Evolutionary conservation across 352 stramenopile species (phyloP).

Genomic region (Phytophthora brassicae): DNA sequence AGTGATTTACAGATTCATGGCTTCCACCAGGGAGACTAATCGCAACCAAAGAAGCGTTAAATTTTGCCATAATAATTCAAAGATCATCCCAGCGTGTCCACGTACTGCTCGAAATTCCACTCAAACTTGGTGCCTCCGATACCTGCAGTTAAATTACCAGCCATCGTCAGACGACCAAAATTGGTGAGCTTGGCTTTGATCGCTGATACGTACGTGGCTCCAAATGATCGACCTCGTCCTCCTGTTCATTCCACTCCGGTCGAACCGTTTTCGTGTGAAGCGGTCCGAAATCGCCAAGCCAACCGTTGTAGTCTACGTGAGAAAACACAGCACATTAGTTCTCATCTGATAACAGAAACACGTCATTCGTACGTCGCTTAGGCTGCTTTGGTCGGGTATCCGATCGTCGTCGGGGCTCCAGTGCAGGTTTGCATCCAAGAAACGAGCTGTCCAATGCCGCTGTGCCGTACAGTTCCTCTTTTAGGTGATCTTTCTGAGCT

Average conservation of each 20-base stretch:
- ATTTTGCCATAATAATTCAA: not conserved
- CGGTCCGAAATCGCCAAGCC: slow-evolving; percentile 74
- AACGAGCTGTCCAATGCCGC: slow-evolving; percentile 48
- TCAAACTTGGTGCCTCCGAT: slow-evolving; percentile 35
- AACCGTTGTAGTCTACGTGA: slow-evolving; percentile 62
- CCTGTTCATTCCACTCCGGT: slow-evolving; percentile 43
- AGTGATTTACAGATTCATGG: slow-evolving; percentile 12
- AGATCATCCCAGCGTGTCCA: not conserved
- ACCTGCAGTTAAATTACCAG: slow-evolving; percentile 14
- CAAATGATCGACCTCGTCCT: slow-evolving; percentile 25
- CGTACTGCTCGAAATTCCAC: slow-evolving; percentile 70
- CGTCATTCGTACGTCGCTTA: slow-evolving; percentile 29
- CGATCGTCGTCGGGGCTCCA: slow-evolving; percentile 7
- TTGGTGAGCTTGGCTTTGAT: not conserved
- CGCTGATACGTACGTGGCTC: slow-evolving; percentile 19
- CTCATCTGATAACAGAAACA: not conserved
- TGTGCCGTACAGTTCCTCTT: slow-evolving; percentile 68
- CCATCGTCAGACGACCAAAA: not conserved
- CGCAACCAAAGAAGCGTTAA: slow-evolving; percentile 4
- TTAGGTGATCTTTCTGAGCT: slow-evolving; percentile 39
- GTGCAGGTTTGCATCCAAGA: slow-evolving; percentile 44
- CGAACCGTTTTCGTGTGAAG: slow-evolving; percentile 74
- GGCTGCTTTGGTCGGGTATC: slow-evolving; percentile 14
- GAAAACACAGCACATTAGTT: not conserved
- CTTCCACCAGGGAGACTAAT: slow-evolving; percentile 21